phyloP scores from a whole-genome alignment of 305 asterid genomes.

The Plantago coronopus region DNA sequence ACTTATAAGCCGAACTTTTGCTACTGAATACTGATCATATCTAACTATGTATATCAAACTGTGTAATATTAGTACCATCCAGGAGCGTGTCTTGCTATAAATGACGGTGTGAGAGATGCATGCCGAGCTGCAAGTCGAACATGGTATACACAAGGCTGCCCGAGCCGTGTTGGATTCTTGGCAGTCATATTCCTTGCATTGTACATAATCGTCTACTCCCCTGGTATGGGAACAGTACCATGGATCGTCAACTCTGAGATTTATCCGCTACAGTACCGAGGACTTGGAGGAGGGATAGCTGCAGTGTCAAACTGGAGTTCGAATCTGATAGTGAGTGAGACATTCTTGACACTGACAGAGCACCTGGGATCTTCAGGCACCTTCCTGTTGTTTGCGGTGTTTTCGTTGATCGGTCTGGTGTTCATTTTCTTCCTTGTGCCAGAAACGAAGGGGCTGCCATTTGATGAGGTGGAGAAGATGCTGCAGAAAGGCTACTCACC shows the following conservation, averaged over 20 bases:
- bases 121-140: slow-evolving; percentile 42
- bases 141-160: slow-evolving; percentile 70
- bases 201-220: slow-evolving; percentile 60
- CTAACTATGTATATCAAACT: background rate
- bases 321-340: slow-evolving; percentile 52
- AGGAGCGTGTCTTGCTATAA: slow-evolving; percentile 51
- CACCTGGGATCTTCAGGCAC: slow-evolving; percentile 60
- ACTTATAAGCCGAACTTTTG: too few relatives aligned
- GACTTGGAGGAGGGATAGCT: slow-evolving; percentile 70
- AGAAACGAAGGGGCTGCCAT: slow-evolving; percentile 67
- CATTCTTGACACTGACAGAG: slow-evolving; percentile 59
- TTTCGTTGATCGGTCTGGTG: slow-evolving; percentile 46
- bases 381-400: slow-evolving; percentile 63
- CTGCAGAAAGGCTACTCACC: slow-evolving; percentile 55
- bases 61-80: slow-evolving; percentile 34
- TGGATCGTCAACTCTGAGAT: slow-evolving; percentile 78
- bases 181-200: slow-evolving; percentile 48
- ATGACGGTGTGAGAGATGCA: slow-evolving; percentile 30
- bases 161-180: slow-evolving; percentile 56
- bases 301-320: slow-evolving; percentile 70
- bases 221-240: slow-evolving; percentile 78
- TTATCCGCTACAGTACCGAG: slow-evolving; percentile 62
- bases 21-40: too few relatives aligned
- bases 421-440: slow-evolving; percentile 61
- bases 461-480: slow-evolving; percentile 61